Conservation (phyloP, 2,329 filamentous ascomycete species). For the Lachnellula cervina region DNA sequence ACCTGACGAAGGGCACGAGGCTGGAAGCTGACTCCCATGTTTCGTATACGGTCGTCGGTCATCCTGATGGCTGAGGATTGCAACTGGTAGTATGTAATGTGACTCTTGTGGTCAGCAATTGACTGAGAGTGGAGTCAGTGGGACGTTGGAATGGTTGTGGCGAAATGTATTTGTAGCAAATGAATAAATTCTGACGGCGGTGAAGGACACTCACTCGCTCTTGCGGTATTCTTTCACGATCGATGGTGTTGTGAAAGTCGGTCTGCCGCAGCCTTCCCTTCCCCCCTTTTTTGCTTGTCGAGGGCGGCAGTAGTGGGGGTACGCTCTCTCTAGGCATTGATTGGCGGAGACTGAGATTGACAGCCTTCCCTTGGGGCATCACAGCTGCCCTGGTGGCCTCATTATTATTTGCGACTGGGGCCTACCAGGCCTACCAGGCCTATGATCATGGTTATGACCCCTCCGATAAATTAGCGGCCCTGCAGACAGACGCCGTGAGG, state of each 20-base stretch:
- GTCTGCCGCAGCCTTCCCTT: neutral
- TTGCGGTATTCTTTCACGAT: neutral
- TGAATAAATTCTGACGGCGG: neutral
- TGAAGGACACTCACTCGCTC: neutral
- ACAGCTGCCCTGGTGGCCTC: too few species aligned
- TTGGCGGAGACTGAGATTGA: neutral
- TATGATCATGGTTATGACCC: neutral
- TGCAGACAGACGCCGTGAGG: neutral
- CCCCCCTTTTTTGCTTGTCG: neutral
- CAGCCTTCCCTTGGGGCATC: neutral
- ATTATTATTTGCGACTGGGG: neutral
- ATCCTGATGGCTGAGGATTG: neutral
- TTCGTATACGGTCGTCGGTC: neutral
- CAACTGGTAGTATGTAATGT: neutral
- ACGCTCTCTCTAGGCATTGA: neutral
- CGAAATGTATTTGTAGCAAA: neutral
- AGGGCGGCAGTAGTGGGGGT: neutral
- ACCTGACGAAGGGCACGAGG: slow-evolving; percentile 2
- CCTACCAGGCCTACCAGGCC: neutral
- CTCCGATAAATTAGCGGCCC: neutral
- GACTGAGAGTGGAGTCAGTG: neutral
- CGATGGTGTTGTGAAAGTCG: neutral
- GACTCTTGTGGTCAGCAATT: neutral
- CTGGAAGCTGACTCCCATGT: neutral
- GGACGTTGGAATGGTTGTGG: neutral